A percentile compares a stretch with the other conserved stretches of the same genome.
Conservation (phyloP, 768 basidiomycete genomes). For the Chalciporus pseudorubinellus region DNA sequence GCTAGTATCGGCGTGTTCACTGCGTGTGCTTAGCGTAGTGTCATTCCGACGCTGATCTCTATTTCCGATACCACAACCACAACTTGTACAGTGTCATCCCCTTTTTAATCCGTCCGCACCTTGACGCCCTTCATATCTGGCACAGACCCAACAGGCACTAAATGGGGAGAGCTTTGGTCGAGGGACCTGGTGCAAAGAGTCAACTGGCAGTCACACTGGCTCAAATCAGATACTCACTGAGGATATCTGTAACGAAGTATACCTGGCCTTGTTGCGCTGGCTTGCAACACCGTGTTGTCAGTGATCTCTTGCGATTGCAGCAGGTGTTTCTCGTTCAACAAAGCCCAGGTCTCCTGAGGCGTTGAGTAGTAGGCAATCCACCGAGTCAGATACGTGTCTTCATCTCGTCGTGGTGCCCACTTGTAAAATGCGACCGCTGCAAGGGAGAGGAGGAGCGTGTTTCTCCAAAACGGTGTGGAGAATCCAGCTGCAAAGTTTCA, state of each 20-base stretch:
- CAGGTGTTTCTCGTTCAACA: conserved; percentile 55
- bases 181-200: conserved; percentile 42
- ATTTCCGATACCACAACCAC: not conserved
- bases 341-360: conserved; percentile 53
- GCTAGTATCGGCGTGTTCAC: too few species aligned
- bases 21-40: too few species aligned
- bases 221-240: conserved; percentile 51
- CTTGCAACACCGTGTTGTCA: conserved; percentile 40
- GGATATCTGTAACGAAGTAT: conserved; percentile 69
- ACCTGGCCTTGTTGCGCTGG: conserved; percentile 41
- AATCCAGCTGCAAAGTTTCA: conserved; percentile 44
- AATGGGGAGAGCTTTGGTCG: conserved; percentile 59
- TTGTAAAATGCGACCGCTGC: conserved; percentile 59
- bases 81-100: not conserved
- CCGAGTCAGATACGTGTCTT: conserved; percentile 63
- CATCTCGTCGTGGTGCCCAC: conserved; percentile 58
- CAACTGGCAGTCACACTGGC: not conserved
- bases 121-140: conserved; percentile 35
- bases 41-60: conserved; percentile 5
- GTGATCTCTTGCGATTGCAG: conserved; percentile 41
- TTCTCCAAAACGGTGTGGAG: conserved; percentile 64
- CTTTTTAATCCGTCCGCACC: conserved; percentile 31
- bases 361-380: conserved; percentile 61
- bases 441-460: conserved; percentile 51
- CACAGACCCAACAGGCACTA: conserved; percentile 53